Conservation (phyloP, 257 asterid genomes). For the Solanum chilense region DNA sequence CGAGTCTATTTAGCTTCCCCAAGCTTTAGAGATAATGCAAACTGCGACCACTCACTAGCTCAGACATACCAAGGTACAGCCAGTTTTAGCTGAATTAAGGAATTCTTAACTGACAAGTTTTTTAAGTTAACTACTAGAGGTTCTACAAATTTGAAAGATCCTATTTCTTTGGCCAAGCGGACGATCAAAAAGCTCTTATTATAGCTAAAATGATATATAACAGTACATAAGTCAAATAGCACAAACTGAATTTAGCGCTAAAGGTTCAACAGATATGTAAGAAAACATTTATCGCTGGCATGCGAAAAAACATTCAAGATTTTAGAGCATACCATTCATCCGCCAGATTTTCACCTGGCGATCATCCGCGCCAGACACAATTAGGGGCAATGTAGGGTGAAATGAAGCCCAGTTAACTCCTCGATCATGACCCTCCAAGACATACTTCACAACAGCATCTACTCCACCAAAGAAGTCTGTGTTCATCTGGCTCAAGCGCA, state of each 20-base stretch:
- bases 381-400: slow-evolving; percentile 93
- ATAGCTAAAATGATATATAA: neutral
- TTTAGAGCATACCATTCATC: slow-evolving; percentile 66
- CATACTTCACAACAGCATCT: slow-evolving; percentile 98
- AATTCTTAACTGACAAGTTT: neutral
- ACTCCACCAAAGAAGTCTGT: slow-evolving; percentile 95
- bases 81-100: neutral
- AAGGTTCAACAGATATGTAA: neutral
- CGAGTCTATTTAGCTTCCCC: neutral
- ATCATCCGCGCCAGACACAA: slow-evolving; percentile 98
- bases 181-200: neutral
- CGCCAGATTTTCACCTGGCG: slow-evolving; percentile 98
- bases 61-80: neutral
- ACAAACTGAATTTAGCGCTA: neutral
- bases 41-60: neutral
- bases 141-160: neutral
- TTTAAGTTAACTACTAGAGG: neutral
- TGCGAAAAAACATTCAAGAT: neutral
- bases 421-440: slow-evolving; percentile 94
- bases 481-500: slow-evolving; percentile 84
- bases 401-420: slow-evolving; percentile 99
- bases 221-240: neutral
- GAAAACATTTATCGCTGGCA: neutral
- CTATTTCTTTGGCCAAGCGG: neutral
- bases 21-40: neutral